phyloP scores from a whole-genome alignment of 108 stramenopile genomes.

The Aurantiochytrium sp. region DNA sequence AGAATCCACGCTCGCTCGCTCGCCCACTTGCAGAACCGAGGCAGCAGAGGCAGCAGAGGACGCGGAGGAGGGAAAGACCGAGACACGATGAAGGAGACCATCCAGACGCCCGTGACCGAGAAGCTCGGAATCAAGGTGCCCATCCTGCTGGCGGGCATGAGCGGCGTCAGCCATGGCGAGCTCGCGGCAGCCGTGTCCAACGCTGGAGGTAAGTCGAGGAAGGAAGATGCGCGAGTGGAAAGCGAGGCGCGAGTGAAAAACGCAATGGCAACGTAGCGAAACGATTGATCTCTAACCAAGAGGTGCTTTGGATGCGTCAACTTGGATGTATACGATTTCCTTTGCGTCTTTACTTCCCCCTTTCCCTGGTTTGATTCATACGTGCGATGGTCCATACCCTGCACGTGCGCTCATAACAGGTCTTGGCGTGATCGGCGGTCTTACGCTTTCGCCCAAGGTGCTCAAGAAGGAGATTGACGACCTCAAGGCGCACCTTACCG shows the following conservation, averaged over 20 bases:
- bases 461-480: neutral
- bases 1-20: too few relatives aligned
- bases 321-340: neutral
- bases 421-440: neutral
- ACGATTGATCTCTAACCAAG: neutral
- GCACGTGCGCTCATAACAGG: neutral
- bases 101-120: neutral
- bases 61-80: too few relatives aligned
- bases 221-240: neutral
- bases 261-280: neutral
- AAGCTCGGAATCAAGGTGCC: neutral
- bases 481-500: neutral
- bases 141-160: conserved; percentile 3
- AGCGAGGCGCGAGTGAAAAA: neutral
- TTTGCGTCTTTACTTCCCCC: neutral
- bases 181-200: neutral
- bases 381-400: neutral
- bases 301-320: neutral
- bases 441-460: conserved; percentile 13
- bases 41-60: too few relatives aligned
- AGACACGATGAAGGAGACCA: conserved; percentile 2
- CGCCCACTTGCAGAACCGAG: too few relatives aligned
- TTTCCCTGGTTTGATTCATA: neutral
- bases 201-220: neutral
- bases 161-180: neutral